phyloP scores from a whole-genome alignment of 2,329 filamentous ascomycete genomes.

The Fusarium sacchari region DNA sequence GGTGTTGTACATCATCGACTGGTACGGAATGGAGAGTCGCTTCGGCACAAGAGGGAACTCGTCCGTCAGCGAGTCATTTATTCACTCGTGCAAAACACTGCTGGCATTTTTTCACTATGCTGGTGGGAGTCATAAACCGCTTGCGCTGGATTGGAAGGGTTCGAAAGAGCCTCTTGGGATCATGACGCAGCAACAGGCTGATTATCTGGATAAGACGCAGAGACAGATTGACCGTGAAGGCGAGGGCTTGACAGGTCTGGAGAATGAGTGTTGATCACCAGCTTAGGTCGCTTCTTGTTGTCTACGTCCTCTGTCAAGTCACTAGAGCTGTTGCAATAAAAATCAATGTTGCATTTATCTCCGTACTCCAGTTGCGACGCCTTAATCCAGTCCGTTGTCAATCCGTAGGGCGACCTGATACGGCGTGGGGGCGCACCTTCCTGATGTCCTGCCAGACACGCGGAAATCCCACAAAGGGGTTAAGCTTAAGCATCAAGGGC shows the following conservation, averaged over 20 bases:
- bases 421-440: neutral
- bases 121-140: neutral
- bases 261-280: neutral
- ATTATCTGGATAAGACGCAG: neutral
- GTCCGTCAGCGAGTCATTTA: neutral
- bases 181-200: neutral
- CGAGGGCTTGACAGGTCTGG: rapidly evolving
- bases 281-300: too few relatives aligned
- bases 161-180: neutral
- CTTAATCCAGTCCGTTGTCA: too few relatives aligned
- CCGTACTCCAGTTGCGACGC: too few relatives aligned
- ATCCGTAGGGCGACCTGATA: too few relatives aligned
- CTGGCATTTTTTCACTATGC: neutral
- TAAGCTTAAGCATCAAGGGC: neutral
- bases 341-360: too few relatives aligned
- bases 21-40: neutral
- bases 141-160: rapidly evolving
- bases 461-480: neutral
- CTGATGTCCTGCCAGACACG: neutral
- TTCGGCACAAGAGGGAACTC: neutral
- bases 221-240: neutral
- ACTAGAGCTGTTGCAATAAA: too few relatives aligned
- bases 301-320: too few relatives aligned
- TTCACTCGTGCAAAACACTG: neutral
- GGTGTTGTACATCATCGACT: neutral